These are phyloP conservation scores for Eragrostis tef DNA, from an alignment of 202 grass and related monocot genomes.

Conservation along the genomic window DNA sequence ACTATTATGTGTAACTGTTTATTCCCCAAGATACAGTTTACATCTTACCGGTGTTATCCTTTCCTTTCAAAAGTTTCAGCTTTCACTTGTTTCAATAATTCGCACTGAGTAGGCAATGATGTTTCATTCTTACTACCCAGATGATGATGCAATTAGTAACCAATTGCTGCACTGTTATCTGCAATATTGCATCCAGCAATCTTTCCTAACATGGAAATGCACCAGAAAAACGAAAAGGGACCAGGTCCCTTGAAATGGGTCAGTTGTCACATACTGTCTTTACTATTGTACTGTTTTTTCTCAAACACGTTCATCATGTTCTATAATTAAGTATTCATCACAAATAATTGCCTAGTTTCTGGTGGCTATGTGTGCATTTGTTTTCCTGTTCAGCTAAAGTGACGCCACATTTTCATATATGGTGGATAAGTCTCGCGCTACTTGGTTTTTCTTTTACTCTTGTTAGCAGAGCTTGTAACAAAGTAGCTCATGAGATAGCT, in stretches of 20 bases:
- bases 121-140: conserved; percentile 52
- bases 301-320: conserved; percentile 14
- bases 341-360: conserved; percentile 37
- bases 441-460: too few relatives aligned
- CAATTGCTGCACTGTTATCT: conserved; percentile 88
- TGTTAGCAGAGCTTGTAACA: too few relatives aligned
- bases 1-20: conserved; percentile 29
- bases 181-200: conserved; percentile 76
- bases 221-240: conserved; percentile 61
- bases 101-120: conserved; percentile 19
- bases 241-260: conserved; percentile 96
- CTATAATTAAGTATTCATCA: conserved; percentile 4
- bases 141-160: conserved; percentile 84
- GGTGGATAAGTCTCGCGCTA: too few relatives aligned
- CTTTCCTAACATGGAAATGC: conserved; percentile 78
- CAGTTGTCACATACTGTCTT: conserved; percentile 40
- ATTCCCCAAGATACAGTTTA: conserved; percentile 10
- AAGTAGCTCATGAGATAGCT: too few relatives aligned
- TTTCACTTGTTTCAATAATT: not conserved
- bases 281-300: conserved; percentile 19
- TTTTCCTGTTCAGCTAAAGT: conserved; percentile 37
- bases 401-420: conserved; percentile 12
- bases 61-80: conserved; percentile 1
- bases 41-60: not conserved
- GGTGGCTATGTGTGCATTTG: not conserved